phyloP scores from a whole-genome alignment of 768 basidiomycete genomes.

The Psilocybe tampanensis region DNA sequence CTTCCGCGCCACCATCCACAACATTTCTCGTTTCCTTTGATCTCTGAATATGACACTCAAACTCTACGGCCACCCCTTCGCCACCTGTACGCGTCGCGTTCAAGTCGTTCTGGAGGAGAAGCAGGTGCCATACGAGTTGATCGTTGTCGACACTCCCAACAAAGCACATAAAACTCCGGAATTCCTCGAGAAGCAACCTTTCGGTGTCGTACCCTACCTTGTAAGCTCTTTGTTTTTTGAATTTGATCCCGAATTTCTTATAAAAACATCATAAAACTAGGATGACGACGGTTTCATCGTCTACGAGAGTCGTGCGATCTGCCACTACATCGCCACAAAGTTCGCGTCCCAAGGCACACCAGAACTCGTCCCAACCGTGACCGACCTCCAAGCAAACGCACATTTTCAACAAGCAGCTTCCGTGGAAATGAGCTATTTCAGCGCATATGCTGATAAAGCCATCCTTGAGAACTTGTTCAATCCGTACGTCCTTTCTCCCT shows the following conservation, averaged over 20 bases:
- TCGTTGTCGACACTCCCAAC: slow-evolving; percentile 39
- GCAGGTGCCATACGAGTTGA: slow-evolving; percentile 54
- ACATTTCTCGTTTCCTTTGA: too few relatives aligned
- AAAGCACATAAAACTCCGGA: slow-evolving; percentile 49
- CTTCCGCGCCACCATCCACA: too few relatives aligned
- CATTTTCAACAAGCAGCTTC: slow-evolving; percentile 51
- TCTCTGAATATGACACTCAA: slow-evolving; percentile 48
- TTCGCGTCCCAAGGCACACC: slow-evolving; percentile 49
- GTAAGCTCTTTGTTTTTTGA: slow-evolving; percentile 30
- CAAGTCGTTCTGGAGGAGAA: slow-evolving; percentile 55
- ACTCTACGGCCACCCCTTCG: slow-evolving; percentile 36
- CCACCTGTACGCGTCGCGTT: slow-evolving; percentile 56
- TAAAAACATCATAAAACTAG: too few relatives aligned
- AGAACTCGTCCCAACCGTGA: slow-evolving; percentile 56
- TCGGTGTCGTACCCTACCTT: slow-evolving; percentile 63
- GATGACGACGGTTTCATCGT: slow-evolving; percentile 61
- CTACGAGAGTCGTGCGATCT: slow-evolving; percentile 62
- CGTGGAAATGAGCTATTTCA: slow-evolving; percentile 63
- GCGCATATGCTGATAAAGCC: slow-evolving; percentile 37
- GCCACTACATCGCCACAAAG: slow-evolving; percentile 57
- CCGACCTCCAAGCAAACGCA: slow-evolving; percentile 39
- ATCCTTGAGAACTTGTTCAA: slow-evolving; percentile 58
- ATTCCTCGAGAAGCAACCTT: slow-evolving; percentile 57
- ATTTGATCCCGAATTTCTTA: too few relatives aligned
- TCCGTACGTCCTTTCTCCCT: slow-evolving; percentile 40